Evolutionary conservation across 257 asterid genomes (phyloP), one percentile per base, ranked within the genome.

Genomic region (Oldenlandia corymbosa): DNA sequence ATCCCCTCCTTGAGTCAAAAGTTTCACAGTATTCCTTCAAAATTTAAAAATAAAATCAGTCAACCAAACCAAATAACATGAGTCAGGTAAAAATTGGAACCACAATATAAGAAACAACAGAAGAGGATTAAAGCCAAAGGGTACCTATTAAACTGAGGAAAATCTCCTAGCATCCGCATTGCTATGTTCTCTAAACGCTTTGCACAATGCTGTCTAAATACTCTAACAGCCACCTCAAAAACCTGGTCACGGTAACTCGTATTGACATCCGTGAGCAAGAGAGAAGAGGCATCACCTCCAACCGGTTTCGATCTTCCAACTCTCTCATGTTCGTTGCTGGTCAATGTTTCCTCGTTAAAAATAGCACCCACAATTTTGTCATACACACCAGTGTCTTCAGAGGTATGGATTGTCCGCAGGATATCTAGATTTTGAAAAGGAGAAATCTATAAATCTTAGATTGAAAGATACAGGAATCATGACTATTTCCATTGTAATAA

Each of bases 1-100:
- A 77, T 85, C 97, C 68, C 99, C 99, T 76, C 96, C 95, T 67
- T 76, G 86, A 46, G 99, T 87, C 77, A 92, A 71, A 69, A 92
- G 73, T 75, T 81, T 89, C 68, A 89, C 96, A 63, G 82, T 36
- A 51, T 76, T 83, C 94, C 95, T 88, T 70, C 61, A 39, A 58
- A 58, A 68, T 32, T 66, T 43, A 67, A 56, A 53, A 64, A 60
- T 53, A 58, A 62, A 57, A 68, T 18, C 50, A 26, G 42, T 36
- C 30, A 61, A 45, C 36, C 34, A 27, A 76, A 64, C 66, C 68
- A 60, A 62, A 58, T 46, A 58, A 62, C 59, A 60, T 43, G 54
- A 28, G 26, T 42, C 28, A 49, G 32, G 39, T 11, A 13, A 21
- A 2, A 13, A 13, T 11, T 3, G 37, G 57, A n/a, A 42, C 50